Conservation (phyloP, 345 rosid genomes). For the Melaleuca quinquenervia region DNA sequence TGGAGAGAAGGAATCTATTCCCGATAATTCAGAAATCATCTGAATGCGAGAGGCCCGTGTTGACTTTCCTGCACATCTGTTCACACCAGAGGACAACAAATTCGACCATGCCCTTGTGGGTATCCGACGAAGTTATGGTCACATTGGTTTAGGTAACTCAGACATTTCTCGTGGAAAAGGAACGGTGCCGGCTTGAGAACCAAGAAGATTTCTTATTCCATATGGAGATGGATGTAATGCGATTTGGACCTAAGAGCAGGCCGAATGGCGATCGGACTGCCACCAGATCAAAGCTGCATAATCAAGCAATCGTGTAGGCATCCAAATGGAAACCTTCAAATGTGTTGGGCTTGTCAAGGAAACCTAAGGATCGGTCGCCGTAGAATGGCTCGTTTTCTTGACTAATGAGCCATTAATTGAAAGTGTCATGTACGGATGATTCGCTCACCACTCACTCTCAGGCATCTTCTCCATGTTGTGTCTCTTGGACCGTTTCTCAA, state of each 20-base stretch:
- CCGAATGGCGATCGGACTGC: not conserved
- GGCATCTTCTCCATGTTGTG: not conserved
- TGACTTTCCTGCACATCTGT: not conserved
- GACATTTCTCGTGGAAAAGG: not conserved
- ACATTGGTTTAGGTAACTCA: not conserved
- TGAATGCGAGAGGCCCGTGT: not conserved
- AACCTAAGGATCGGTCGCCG: not conserved
- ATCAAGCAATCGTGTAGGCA: not conserved
- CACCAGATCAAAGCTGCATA: not conserved
- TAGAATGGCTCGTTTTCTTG: not conserved
- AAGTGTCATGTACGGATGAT: not conserved
- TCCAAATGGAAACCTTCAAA: not conserved
- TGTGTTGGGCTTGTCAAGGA: not conserved
- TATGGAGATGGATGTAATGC: not conserved
- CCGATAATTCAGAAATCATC: not conserved
- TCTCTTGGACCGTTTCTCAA: not conserved
- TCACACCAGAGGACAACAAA: not conserved
- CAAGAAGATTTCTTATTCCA: not conserved
- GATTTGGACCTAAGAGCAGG: not conserved
- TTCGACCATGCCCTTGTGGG: not conserved
- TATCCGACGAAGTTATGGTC: not conserved
- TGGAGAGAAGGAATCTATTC: not conserved
- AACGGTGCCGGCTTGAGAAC: accelerated
- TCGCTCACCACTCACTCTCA: not conserved
- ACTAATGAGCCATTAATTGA: not conserved